A percentile compares a stretch with the other conserved stretches of the same genome.
These are phyloP conservation scores for Neonectria coccinea DNA, from an alignment of 2,329 filamentous ascomycete species.

Conservation along the genomic window DNA sequence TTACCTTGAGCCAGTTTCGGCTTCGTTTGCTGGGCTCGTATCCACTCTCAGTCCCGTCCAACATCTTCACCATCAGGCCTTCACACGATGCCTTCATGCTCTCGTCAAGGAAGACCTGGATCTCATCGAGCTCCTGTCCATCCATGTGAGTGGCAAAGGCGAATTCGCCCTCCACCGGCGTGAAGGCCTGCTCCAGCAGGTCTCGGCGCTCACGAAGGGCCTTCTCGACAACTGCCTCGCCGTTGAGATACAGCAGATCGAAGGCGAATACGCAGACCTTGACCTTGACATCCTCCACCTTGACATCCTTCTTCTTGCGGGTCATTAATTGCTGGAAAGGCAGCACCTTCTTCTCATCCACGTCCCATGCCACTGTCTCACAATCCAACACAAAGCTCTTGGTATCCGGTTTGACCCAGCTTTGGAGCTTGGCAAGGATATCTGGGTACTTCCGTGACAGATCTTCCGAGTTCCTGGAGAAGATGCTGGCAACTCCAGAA, in stretches of 20 bases:
- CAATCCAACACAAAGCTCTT: constrained; percentile 98
- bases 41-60: constrained; percentile 90
- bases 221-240: constrained; percentile 88
- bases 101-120: constrained; percentile 91
- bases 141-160: constrained; percentile 88
- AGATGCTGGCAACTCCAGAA: constrained; percentile 88
- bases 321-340: constrained; percentile 99
- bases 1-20: constrained; percentile 96
- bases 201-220: constrained; percentile 85
- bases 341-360: constrained; percentile 92
- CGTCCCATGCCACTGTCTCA: constrained; percentile 97
- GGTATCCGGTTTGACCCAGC: constrained; percentile 90
- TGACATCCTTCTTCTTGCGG: constrained; percentile 96
- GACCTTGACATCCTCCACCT: constrained; percentile 93
- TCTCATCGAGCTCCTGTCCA: constrained; percentile 90
- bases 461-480: constrained; percentile 97
- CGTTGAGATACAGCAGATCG: constrained; percentile 93
- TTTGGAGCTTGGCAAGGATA: constrained; percentile 86
- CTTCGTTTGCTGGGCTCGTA: constrained; percentile 97
- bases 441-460: constrained; percentile 98
- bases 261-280: constrained; percentile 98
- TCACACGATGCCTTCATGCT: constrained; percentile 96
- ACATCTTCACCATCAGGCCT: constrained; percentile 99
- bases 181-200: constrained; percentile 79
- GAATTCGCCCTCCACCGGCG: constrained; percentile 88